Conservation (phyloP, 2,329 filamentous ascomycete species). For the Diplodia sapinea region DNA sequence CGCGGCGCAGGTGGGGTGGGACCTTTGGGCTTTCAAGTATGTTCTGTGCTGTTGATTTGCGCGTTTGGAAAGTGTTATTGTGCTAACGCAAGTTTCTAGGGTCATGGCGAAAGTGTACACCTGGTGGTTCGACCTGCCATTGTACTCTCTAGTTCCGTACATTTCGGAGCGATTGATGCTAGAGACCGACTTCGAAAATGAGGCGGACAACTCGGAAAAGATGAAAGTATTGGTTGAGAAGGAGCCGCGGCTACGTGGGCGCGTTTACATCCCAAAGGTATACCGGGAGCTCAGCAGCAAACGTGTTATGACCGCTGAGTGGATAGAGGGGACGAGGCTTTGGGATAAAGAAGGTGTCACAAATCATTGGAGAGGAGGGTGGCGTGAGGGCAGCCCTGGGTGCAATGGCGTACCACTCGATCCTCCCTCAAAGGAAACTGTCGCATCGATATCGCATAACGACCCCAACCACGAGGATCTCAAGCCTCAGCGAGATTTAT, state of each 20-base stretch:
- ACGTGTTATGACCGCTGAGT: conserved; percentile 91
- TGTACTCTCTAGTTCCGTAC: conserved; percentile 89
- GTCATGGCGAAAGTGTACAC: conserved; percentile 84
- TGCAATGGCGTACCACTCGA: conserved; percentile 66
- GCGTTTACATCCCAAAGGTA: conserved; percentile 87
- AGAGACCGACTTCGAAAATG: conserved; percentile 93
- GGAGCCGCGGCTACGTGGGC: conserved; percentile 75
- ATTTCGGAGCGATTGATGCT: conserved; percentile 89
- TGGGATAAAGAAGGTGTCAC: conserved; percentile 90
- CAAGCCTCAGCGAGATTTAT: conserved; percentile 80
- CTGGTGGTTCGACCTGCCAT: conserved; percentile 87
- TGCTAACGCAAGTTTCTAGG: conserved; percentile 48
- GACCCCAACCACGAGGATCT: conserved; percentile 64
- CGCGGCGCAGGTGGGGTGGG: conserved; percentile 86
- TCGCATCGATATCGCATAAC: conserved; percentile 46
- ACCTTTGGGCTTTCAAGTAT: conserved; percentile 92
- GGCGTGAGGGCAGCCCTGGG: conserved; percentile 77
- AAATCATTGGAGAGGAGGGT: conserved; percentile 77
- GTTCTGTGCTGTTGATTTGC: conserved; percentile 35
- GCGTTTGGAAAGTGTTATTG: not conserved
- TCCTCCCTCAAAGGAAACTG: conserved; percentile 31
- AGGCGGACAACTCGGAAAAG: conserved; percentile 83
- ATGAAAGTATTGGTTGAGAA: conserved; percentile 79
- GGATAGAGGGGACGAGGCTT: conserved; percentile 92
- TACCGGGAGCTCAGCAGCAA: conserved; percentile 82